Base-by-base conservation (phyloP, 192 early-diverging fungal genomes). In the Mycoemilia scoparia region DNA sequence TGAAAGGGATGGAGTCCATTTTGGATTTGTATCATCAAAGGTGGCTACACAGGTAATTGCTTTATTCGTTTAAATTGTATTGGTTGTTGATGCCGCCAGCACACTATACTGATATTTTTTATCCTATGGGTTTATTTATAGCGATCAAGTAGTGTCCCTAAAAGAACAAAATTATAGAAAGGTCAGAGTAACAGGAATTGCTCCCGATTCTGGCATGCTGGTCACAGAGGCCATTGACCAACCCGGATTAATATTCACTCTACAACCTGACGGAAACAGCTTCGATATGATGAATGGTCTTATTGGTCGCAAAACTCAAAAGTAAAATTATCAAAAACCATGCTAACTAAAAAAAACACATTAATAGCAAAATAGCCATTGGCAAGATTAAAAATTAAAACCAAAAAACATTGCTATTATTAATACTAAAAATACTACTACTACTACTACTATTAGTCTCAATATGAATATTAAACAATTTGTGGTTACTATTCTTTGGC, bases 281-380 rank as follows among this genome's bases (percentile, higher is more conserved):
- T 98, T 98, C 56, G 93, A 98, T 51, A 93, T 98, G 85, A 69
- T 95, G 49, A 75, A 81, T 36, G 84, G 84, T 0, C 46, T 98
- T 28, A 87, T 98, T 45, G 71, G 64, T 11, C 47, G 51, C 4
- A 92, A 88, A 38, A 36, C 38, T 13, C 39, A 16, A 16, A 35
- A 32, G 7, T 17, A 20, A 36, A 24, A 2, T 33, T 43, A 16
- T 29, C n/a, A n/a, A n/a, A n/a, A n/a, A n/a, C n/a, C n/a, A n/a
- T n/a, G n/a, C n/a, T n/a, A n/a, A n/a, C n/a, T n/a, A n/a, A n/a
- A n/a, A n/a, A n/a, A n/a, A n/a, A n/a, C n/a, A n/a, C n/a, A n/a
- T n/a, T n/a, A n/a, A n/a, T n/a, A n/a, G n/a, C n/a, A n/a, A n/a
- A n/a, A n/a, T n/a, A n/a, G n/a, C n/a, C n/a, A n/a, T n/a, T n/a